Conservation (phyloP, 345 rosid species). For the Eucalyptus pauciflora region DNA sequence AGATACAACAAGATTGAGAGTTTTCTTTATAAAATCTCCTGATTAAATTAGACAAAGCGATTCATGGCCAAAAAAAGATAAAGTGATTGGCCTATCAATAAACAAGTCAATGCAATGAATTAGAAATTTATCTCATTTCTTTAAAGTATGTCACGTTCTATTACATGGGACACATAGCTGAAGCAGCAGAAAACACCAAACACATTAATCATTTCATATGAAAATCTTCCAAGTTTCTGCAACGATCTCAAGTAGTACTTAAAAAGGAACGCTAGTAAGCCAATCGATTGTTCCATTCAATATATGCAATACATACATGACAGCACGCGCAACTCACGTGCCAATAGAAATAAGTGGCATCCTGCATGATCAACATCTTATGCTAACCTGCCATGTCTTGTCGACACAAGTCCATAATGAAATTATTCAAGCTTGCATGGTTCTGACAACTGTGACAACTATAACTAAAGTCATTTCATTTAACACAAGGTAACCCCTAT, state of each 20-base stretch:
- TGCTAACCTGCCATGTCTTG: neutral
- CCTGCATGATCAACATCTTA: neutral
- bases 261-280: neutral
- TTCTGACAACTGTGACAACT: neutral
- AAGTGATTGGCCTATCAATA: neutral
- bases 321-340: neutral
- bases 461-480: neutral
- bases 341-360: neutral
- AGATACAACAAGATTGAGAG: neutral
- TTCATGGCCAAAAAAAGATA: neutral
- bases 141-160: neutral
- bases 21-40: neutral
- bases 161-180: neutral
- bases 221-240: neutral
- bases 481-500: neutral
- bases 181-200: neutral
- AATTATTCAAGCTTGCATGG: neutral
- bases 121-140: neutral
- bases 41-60: neutral
- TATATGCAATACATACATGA: neutral
- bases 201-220: neutral
- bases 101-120: neutral
- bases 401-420: neutral
- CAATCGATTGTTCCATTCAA: neutral
- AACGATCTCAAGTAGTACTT: neutral